phyloP scores from a whole-genome alignment of 1,139 yeast genomes.

The Blastobotrys buckinghamii region DNA sequence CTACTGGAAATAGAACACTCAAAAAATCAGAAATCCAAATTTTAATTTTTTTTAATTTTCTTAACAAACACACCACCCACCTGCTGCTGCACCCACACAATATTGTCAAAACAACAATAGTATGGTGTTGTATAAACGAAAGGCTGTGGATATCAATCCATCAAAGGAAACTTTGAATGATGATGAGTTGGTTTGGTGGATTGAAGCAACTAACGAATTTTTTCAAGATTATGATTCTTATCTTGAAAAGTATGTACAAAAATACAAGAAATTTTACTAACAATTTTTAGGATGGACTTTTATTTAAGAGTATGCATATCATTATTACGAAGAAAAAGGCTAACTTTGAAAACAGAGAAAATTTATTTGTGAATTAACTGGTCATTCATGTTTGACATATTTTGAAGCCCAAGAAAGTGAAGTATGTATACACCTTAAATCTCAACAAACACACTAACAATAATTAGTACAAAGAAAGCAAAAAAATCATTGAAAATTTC shows the following conservation, averaged over 20 bases:
- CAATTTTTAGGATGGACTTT: constrained; percentile 33
- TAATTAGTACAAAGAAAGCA: constrained; percentile 16
- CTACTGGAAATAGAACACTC: too few species aligned
- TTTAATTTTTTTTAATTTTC: background rate
- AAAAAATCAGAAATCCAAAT: too few species aligned
- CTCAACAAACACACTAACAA: background rate
- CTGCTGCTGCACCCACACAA: background rate
- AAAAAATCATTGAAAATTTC: constrained; percentile 68
- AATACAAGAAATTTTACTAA: background rate
- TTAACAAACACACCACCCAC: too few species aligned
- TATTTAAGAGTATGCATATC: constrained; percentile 26
- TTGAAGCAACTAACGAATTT: constrained; percentile 86
- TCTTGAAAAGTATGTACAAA: constrained; percentile 35
- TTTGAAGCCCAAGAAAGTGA: constrained; percentile 86
- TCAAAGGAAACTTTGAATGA: constrained; percentile 25
- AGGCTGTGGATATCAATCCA: constrained; percentile 24
- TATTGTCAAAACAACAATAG: background rate
- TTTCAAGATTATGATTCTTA: constrained; percentile 71
- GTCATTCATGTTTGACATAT: constrained; percentile 83
- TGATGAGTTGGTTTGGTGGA: constrained; percentile 50
- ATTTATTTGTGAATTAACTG: constrained; percentile 94
- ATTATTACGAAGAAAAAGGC: background rate
- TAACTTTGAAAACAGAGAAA: constrained; percentile 42
- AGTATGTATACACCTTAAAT: constrained; percentile 17
- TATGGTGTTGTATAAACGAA: constrained; percentile 33